These are phyloP conservation scores for Acarospora socialis DNA, from an alignment of 2,329 filamentous ascomycete genomes.

Conservation along the genomic window DNA sequence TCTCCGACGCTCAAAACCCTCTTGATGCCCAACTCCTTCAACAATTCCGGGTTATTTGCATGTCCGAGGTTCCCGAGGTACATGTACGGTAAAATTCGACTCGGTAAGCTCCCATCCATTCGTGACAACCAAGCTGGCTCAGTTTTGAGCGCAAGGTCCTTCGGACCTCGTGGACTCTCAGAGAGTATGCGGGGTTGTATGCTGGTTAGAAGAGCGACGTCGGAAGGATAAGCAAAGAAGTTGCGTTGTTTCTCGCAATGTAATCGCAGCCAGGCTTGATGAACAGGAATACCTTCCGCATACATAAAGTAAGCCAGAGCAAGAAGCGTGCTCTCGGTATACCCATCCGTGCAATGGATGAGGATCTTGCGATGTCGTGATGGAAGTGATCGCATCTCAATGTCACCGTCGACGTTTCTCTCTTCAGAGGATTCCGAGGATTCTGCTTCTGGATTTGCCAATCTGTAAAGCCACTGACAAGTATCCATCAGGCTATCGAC, in stretches of 20 bases:
- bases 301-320: slow-evolving; percentile 89
- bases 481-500: slow-evolving; percentile 73
- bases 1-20: slow-evolving; percentile 90
- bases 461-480: slow-evolving; percentile 77
- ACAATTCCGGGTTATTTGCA: slow-evolving; percentile 79
- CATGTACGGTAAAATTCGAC: slow-evolving; percentile 80
- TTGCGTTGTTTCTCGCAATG: slow-evolving; percentile 73
- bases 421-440: slow-evolving; percentile 22
- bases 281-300: slow-evolving; percentile 64
- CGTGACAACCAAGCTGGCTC: slow-evolving; percentile 67
- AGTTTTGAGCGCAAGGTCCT: not conserved
- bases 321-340: slow-evolving; percentile 84
- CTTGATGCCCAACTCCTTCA: slow-evolving; percentile 65
- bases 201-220: slow-evolving; percentile 66
- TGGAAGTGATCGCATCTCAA: slow-evolving; percentile 32
- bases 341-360: slow-evolving; percentile 89
- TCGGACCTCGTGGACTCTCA: slow-evolving; percentile 45
- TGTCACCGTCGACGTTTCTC: slow-evolving; percentile 40
- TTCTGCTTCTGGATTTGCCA: slow-evolving; percentile 53
- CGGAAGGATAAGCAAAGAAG: slow-evolving; percentile 89
- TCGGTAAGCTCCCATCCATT: slow-evolving; percentile 83
- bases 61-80: slow-evolving; percentile 89
- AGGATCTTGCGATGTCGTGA: slow-evolving; percentile 53
- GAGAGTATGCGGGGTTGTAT: slow-evolving; percentile 63
- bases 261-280: slow-evolving; percentile 74